A percentile compares a stretch with the other conserved stretches of the same genome.
Conservation (phyloP, 768 basidiomycete species). For the Psilocybe tampanensis region DNA sequence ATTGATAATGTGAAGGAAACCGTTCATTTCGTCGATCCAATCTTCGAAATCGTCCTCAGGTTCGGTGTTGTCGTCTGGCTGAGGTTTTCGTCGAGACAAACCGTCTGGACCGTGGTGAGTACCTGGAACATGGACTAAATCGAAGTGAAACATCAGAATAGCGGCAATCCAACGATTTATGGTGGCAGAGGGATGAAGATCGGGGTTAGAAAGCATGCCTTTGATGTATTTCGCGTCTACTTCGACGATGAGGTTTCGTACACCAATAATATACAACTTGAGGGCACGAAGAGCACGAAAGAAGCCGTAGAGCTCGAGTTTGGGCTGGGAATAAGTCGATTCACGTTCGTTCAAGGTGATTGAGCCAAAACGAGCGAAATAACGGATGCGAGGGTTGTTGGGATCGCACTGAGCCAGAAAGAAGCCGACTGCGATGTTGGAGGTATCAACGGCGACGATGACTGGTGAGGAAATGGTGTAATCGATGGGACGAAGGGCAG, state of each 20-base stretch:
- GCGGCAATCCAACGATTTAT: neutral
- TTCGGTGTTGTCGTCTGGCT: slow-evolving; percentile 15
- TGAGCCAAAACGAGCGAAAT: too few species aligned
- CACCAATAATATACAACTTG: neutral
- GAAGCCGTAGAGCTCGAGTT: neutral
- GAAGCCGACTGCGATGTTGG: too few species aligned
- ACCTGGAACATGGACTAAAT: slow-evolving; percentile 27
- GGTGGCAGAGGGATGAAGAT: neutral
- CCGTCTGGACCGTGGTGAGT: slow-evolving; percentile 28
- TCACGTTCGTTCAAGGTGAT: neutral
- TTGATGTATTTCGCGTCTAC: neutral
- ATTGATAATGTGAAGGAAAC: neutral
- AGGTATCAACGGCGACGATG: too few species aligned
- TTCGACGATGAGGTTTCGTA: neutral
- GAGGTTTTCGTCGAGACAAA: slow-evolving; percentile 20
- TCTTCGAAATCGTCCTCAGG: slow-evolving; percentile 16
- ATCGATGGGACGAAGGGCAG: too few species aligned
- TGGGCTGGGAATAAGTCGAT: neutral
- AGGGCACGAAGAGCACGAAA: neutral
- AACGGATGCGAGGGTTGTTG: too few species aligned
- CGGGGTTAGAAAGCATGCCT: neutral
- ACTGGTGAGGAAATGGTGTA: too few species aligned
- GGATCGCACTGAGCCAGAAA: too few species aligned
- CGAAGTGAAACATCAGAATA: neutral
- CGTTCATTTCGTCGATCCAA: slow-evolving; percentile 11